Conservation (phyloP, 768 basidiomycete species). For the Phylloporus sp. region DNA sequence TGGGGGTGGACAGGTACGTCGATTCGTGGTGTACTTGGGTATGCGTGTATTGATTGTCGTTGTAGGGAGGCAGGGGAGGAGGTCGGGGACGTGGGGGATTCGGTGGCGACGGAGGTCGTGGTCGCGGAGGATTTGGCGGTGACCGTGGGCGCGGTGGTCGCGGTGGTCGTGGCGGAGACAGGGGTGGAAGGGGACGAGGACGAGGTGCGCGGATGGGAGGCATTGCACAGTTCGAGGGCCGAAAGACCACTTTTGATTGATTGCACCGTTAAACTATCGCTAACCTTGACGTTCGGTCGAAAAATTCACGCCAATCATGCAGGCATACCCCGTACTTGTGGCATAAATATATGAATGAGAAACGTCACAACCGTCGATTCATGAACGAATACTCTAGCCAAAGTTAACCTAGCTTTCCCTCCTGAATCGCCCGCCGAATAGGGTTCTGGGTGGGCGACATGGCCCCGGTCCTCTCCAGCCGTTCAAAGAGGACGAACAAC, state of each 20-base stretch:
- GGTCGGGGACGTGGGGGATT: slow-evolving; percentile 28
- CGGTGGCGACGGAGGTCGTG: slow-evolving; percentile 24
- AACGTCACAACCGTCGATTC: background rate
- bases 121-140: slow-evolving; percentile 38
- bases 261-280: too few species aligned
- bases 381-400: background rate
- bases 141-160: slow-evolving; percentile 37
- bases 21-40: slow-evolving; percentile 9
- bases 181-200: slow-evolving; percentile 31
- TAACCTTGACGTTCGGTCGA: too few species aligned
- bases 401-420: slow-evolving; percentile 11
- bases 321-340: too few species aligned
- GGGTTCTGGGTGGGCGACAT: slow-evolving; percentile 64
- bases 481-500: slow-evolving; percentile 86
- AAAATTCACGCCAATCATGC: too few species aligned
- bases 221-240: slow-evolving; percentile 47
- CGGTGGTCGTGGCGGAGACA: slow-evolving; percentile 40
- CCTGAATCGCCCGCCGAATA: slow-evolving; percentile 61
- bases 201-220: slow-evolving; percentile 51
- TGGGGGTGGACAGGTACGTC: slow-evolving; percentile 40
- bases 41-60: background rate
- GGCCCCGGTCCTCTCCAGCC: slow-evolving; percentile 74
- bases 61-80: slow-evolving; percentile 32
- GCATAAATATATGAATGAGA: too few species aligned
- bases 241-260: slow-evolving; percentile 44